Conservation (phyloP, 2,329 filamentous ascomycete species). For the Colletotrichum orchidophilum region DNA sequence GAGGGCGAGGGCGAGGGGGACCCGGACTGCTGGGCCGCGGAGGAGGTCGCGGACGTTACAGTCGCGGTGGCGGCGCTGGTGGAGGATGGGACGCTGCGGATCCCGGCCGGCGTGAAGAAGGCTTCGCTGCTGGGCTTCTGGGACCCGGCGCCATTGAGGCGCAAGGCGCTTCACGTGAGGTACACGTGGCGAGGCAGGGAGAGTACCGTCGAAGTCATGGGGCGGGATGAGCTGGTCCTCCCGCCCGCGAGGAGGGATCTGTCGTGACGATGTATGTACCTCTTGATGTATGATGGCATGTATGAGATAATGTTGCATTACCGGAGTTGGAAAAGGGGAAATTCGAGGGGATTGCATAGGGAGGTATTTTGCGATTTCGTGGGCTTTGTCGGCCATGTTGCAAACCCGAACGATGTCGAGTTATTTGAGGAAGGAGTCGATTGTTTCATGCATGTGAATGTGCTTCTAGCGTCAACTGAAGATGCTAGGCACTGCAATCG, state of each 20-base stretch:
- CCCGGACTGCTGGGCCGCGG: constrained; percentile 41
- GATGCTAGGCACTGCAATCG: too few species aligned
- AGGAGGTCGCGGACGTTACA: constrained; percentile 60
- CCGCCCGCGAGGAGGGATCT: constrained; percentile 19
- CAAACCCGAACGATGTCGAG: not conserved
- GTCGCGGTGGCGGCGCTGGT: constrained; percentile 58
- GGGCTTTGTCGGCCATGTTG: not conserved
- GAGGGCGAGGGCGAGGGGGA: not conserved
- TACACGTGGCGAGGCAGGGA: constrained; percentile 52
- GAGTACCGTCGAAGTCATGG: constrained; percentile 46
- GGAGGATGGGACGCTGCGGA: constrained; percentile 46
- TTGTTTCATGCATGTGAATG: not conserved
- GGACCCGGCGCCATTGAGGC: constrained; percentile 55
- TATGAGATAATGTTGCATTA: not conserved
- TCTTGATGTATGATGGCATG: not conserved
- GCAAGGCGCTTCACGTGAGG: constrained; percentile 56
- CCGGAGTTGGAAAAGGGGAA: not conserved
- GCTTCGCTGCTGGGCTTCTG: constrained; percentile 59
- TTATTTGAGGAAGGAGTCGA: not conserved
- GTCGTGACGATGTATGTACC: not conserved
- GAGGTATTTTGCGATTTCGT: not conserved
- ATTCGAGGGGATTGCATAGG: not conserved
- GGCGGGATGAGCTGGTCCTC: constrained; percentile 45
- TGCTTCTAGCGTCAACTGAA: too few species aligned
- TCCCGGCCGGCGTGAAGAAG: constrained; percentile 54